Evolutionary conservation across 2,329 filamentous ascomycete genomes (phyloP).

Genomic region (Domatiomyces globalis): DNA sequence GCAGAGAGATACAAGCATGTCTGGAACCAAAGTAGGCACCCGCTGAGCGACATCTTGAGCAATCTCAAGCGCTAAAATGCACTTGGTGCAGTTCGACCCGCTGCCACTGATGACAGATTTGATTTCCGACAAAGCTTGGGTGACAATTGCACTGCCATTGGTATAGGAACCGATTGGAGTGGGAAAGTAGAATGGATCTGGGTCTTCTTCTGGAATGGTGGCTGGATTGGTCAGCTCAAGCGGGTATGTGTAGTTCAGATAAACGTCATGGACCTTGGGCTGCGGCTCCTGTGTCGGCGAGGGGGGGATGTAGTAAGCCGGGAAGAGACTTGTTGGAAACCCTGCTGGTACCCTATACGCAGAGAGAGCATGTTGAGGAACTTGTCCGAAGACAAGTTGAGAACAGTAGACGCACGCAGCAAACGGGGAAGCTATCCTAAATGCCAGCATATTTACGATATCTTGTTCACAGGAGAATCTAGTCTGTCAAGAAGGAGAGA

Average conservation of each 20-base stretch:
- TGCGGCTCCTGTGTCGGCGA: slow-evolving; percentile 28
- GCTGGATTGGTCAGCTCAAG: slow-evolving; percentile 41
- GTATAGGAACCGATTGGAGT: slow-evolving; percentile 33
- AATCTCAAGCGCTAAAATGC: slow-evolving; percentile 36
- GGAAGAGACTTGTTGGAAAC: slow-evolving; percentile 15
- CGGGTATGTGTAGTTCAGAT: slow-evolving; percentile 41
- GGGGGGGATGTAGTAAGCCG: slow-evolving; percentile 15
- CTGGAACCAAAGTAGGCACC: slow-evolving; percentile 36
- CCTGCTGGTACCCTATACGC: slow-evolving; percentile 14
- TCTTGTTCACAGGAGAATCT: background rate
- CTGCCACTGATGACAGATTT: slow-evolving; percentile 30
- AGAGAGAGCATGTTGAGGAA: slow-evolving; percentile 1
- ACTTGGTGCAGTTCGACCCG: slow-evolving; percentile 38
- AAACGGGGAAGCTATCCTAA: background rate
- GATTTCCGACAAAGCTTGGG: slow-evolving; percentile 31
- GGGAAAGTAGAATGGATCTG: slow-evolving; percentile 40
- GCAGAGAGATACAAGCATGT: slow-evolving; percentile 39
- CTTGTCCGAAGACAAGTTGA: slow-evolving; percentile 5
- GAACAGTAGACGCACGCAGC: slow-evolving; percentile 1
- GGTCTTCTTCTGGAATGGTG: slow-evolving; percentile 35
- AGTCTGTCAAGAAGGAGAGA: background rate
- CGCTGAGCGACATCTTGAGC: slow-evolving; percentile 38
- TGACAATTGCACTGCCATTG: slow-evolving; percentile 12
- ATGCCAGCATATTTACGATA: background rate
- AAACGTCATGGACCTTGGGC: slow-evolving; percentile 39